Base-by-base conservation (phyloP, 2,329 filamentous ascomycete species). In the Pezicula rhizophila region DNA sequence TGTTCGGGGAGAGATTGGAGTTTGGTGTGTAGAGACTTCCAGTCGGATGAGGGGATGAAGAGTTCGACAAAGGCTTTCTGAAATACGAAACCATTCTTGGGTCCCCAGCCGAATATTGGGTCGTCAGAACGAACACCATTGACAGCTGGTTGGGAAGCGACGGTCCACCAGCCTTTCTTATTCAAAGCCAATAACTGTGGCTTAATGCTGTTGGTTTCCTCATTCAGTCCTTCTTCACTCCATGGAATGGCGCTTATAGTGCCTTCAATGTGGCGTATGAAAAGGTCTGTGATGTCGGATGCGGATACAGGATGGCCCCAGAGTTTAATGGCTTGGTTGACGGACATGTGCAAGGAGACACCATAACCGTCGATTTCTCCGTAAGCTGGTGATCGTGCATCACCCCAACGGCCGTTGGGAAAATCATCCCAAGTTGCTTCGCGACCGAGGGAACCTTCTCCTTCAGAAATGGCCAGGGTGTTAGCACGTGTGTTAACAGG, bases 381-480 rank as follows among this genome's bases (percentile, higher is more conserved):
- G 64, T 95, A 97, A 0, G 92, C 92, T 1, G 90, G 90, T 2
- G 90, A 96, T 46, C 92, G 81, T 4, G 91, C 88, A 62, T 96
- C 92, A 64, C 92, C 92, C 83, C 92, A 97, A 48, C 92, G 82
- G 25, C 92, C 93, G 72, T 97, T 97, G 54, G 92, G 92, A 67
- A 90, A 99, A 64, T 99, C 93, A 62, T 99, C 93, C 93, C 93
- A 99, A 1, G 93, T 99, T 31, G 93, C 93, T 73, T 97, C 92
- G 44, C 93, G 80, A 10, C 92, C 93, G 6, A 96, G 75, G 3
- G 87, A 79, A 20, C 92, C 93, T 62, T 96, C 87, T 5, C 93
- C 92, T 70, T 97, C 92, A 0, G 91, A 96, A 50, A 96, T 96
- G 25, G 91, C 89, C 8, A 97, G 78, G 1, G 89, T 93, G 65